Evolutionary conservation across 441 rosid genomes (phyloP).

Genomic region (Euphorbia corollata): DNA sequence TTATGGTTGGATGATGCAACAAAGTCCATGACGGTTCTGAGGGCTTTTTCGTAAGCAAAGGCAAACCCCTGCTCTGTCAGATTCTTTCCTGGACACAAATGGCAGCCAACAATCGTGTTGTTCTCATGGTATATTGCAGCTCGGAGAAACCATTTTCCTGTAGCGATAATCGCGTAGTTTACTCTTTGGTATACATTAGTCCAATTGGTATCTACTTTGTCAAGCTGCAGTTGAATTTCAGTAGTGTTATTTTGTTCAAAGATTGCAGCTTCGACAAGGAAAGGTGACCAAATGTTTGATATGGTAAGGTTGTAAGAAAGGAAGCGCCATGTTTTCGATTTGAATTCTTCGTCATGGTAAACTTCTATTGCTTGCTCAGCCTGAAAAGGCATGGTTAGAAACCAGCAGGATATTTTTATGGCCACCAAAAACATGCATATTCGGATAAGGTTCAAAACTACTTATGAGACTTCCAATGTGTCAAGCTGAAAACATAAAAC

Average conservation of each 20-base stretch:
- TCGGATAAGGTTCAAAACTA: too few relatives aligned
- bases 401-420: background rate
- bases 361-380: conserved; percentile 65
- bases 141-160: conserved; percentile 90
- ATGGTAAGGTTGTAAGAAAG: conserved; percentile 58
- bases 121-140: conserved; percentile 73
- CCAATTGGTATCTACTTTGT: conserved; percentile 74
- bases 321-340: conserved; percentile 65
- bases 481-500: too few relatives aligned
- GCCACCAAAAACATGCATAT: too few relatives aligned
- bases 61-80: conserved; percentile 58
- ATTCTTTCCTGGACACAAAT: conserved; percentile 55
- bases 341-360: conserved; percentile 72
- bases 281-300: conserved; percentile 82
- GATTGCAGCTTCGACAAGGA: conserved; percentile 73
- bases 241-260: conserved; percentile 85
- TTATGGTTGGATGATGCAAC: conserved; percentile 43
- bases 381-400: conserved; percentile 28
- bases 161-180: conserved; percentile 65
- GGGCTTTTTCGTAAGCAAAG: conserved; percentile 59
- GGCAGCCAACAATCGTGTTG: conserved; percentile 57
- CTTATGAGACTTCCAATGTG: too few relatives aligned
- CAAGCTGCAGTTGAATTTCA: conserved; percentile 63
- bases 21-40: conserved; percentile 47
- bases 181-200: conserved; percentile 36